Evolutionary conservation across 768 basidiomycete genomes (phyloP), one percentile per base, ranked within the genome.

Genomic region (Russula ochroleuca): DNA sequence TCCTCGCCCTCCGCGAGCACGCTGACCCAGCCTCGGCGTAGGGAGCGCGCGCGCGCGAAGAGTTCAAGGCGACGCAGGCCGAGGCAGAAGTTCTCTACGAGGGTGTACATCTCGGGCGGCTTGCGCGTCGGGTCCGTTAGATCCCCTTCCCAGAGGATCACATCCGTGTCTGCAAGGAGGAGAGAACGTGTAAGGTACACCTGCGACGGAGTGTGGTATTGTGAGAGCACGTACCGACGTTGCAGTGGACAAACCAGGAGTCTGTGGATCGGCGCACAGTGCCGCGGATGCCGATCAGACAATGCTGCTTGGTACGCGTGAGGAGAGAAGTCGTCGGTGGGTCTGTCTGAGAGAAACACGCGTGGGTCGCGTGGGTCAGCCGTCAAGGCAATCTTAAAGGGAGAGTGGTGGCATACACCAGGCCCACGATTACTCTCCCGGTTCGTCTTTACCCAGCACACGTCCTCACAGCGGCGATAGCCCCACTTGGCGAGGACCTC

Each of bases 381-480:
- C 7, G 9, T 17, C 13, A 35, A 43, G 19, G 8, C 6, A 3
- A 14, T 11, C 10, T 15, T 21, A 25, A 1, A 5, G 15, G 19
- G 43, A 55, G 48, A 17, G 40, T 13, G 17, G 7, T 1, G 35
- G 78, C 85, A 70, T 72, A 90, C 88, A 61, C 89, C 90, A 58
- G 92, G 87, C 2, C 90, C 90, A 17, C 79, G 79, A 72, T 90
- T 89, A 25, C 77, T 80, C 23, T 75, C 79, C 63, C 81, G 81
- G 72, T 98, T 99, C 51, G 93, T 95, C 77, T 93, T 94, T 61
- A 97, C 88, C 95, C 94, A 98, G 5, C 97, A 92, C n/a, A 99
- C 91, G 72, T 99, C 97, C 70, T 99, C 97, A 70, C 94, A 97
- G 56, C 97, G 76, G 48, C 94, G 78, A 72, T 94, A 96, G 4